Base-by-base conservation (phyloP, 495 filamentous ascomycete genomes). In the Podospora tetraspora region DNA sequence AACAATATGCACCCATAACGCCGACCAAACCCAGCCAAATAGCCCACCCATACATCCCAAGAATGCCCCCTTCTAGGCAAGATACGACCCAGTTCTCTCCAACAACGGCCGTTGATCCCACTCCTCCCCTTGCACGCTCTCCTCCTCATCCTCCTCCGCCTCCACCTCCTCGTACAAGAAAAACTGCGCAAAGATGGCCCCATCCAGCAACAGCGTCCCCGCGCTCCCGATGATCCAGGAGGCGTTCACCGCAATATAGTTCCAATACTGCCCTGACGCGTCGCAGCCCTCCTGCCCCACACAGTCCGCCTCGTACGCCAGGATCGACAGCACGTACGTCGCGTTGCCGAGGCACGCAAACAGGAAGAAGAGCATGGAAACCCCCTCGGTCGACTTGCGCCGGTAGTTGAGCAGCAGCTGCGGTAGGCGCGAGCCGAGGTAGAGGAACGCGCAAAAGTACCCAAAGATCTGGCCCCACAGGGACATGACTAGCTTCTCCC, bases 271-370 rank as follows among this genome's bases (percentile, higher is more conserved):
- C 8, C 64, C 72, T 10, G 71, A 69, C 0, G 82, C 82, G 72
- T 92, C 89, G 5, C 88, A 88, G 4, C 75, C 75, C 52, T 74
- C 70, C 19, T 72, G 73, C 4, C 69, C 77, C 10, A 64, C 76
- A 71, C 87, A 89, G 37, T 80, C 77, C 5, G 94, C 90, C 22
- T 91, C 90, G 73, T 91, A 97, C 8, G 92, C 93, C 59, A 98
- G 80, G 57, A 99, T 98, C n/a, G 87, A 91, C 21, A 97, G 75
- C 6, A 97, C 93, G 73, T 96, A 99, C 0, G 94, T 97, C 65
- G 94, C 71, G 73, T 99, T 99, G 3, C 95, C 95, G 23, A 97
- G 85, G 76, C 93, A 97, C 9, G 94, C 95, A 75, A 99, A 99
- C 21, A 98, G 80, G 81, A 99, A 99, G 81, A 99, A 99, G 0